These are phyloP conservation scores for Inonotus obliquus DNA, from an alignment of 1,284 basidiomycete species.

Conservation along the genomic window DNA sequence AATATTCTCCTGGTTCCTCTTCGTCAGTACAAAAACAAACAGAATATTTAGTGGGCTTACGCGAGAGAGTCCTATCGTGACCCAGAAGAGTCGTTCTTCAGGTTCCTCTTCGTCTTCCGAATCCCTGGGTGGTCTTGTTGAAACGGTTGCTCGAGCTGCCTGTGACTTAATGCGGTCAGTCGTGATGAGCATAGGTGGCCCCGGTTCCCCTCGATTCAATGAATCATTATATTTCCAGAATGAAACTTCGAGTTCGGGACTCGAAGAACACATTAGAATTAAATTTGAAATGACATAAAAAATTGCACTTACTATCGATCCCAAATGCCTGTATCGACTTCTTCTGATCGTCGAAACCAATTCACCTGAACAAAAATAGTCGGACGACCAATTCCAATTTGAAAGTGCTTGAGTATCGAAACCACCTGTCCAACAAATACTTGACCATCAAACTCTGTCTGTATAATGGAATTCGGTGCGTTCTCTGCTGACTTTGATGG, in stretches of 20 bases:
- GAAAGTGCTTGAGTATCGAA: background rate
- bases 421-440: slow-evolving; percentile 5
- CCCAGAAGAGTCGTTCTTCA: background rate
- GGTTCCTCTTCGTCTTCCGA: background rate
- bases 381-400: background rate
- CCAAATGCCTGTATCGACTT: background rate
- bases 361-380: background rate
- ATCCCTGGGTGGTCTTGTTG: background rate
- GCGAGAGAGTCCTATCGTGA: slow-evolving; percentile 2
- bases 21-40: too few species aligned
- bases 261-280: background rate
- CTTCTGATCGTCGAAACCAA: slow-evolving; percentile 1
- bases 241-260: slow-evolving; percentile 11
- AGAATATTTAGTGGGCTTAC: background rate
- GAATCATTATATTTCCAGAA: slow-evolving; percentile 8
- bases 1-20: background rate
- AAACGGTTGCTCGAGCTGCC: background rate
- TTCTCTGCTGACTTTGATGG: background rate
- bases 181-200: background rate
- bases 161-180: slow-evolving; percentile 1
- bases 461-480: slow-evolving; percentile 9
- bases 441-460: slow-evolving; percentile 4
- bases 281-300: background rate
- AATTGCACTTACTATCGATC: slow-evolving; percentile 8
- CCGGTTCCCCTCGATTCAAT: background rate